Base-by-base conservation (phyloP, 2,329 filamentous ascomycete genomes). In the Phoma herbarum region DNA sequence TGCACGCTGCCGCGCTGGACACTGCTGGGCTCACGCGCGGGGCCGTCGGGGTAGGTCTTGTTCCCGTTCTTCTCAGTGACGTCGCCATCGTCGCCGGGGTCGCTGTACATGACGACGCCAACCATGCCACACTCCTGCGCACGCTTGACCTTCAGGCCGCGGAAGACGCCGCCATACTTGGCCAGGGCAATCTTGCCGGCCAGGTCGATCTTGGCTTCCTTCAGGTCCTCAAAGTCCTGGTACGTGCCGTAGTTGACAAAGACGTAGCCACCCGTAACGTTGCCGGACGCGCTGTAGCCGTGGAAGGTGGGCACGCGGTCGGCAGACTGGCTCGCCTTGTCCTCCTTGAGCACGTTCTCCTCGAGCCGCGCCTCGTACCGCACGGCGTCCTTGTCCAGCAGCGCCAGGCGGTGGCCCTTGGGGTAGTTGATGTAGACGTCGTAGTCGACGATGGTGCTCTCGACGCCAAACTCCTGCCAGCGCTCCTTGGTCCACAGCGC, bases 161-260 rank as follows among this genome's bases (percentile, higher is more conserved):
- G 86, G 81, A 97, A 97, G 61, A 94, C 88, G 44, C 86, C 84
- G 16, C 94, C 94, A 74, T 98, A 97, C 71, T 90, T 93, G 42
- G 86, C 89, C 61, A 98, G 81, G 1, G 91, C 93, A 66, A 98
- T 94, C 78, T 96, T 96, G 46, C 93, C 94, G 65, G 88, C 76
- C 39, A 98, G 80, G 57, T 85, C 88, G 57, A 97, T 79, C 64
- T 92, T 92, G 35, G 91, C 89, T 37, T 86, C 84, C 42, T 90
- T 72, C 14, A 98, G 83, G 63, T 96, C 92, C 67, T 95, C 90
- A 65, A 89, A 98, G 74, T 98, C 94, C 63, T 85, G 80, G 72
- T 89, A 96, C 0, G 91, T 95, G 51, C 93, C 94, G 71, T 95
- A 96, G 77, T 97, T 97, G 74, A 91, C 92, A 71, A 90, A 98